Conservation (phyloP, 345 rosid species). For the Eutrema japonicum region DNA sequence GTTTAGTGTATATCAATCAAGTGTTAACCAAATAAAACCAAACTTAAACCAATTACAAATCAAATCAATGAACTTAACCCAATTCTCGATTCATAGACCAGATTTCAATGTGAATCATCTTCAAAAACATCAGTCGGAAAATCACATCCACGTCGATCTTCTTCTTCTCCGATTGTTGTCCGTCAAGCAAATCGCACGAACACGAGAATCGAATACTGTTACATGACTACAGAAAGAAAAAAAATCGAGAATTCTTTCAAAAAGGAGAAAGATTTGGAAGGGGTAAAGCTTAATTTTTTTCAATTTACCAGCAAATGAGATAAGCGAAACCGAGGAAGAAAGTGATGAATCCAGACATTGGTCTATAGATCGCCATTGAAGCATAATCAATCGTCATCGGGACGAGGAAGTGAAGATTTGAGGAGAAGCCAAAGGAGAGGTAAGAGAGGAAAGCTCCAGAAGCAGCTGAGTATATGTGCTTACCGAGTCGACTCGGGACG, state of each 20-base stretch:
- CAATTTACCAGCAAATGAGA: slow-evolving; percentile 82
- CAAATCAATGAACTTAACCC: no score
- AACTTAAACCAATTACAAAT: no score
- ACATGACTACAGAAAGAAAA: slow-evolving; percentile 72
- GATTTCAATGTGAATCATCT: no score
- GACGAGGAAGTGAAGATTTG: slow-evolving; percentile 88
- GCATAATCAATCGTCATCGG: slow-evolving; percentile 78
- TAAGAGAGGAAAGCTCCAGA: slow-evolving; percentile 77
- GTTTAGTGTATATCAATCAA: no score
- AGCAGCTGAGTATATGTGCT: slow-evolving; percentile 67
- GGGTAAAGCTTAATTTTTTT: background rate
- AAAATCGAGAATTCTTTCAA: background rate
- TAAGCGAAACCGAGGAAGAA: slow-evolving; percentile 77
- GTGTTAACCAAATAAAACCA: no score
- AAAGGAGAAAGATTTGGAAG: background rate
- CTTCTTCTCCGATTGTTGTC: no score
- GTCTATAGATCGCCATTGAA: slow-evolving; percentile 71
- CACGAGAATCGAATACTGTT: slow-evolving; percentile 79
- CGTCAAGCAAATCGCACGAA: slow-evolving; percentile 56
- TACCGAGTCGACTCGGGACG: slow-evolving; percentile 63
- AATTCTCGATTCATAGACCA: no score
- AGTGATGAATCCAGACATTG: slow-evolving; percentile 71
- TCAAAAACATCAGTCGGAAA: no score
- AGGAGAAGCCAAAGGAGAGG: slow-evolving; percentile 83
- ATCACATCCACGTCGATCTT: no score